Conservation (phyloP, 2,329 filamentous ascomycete species). For the Colletotrichum musae region DNA sequence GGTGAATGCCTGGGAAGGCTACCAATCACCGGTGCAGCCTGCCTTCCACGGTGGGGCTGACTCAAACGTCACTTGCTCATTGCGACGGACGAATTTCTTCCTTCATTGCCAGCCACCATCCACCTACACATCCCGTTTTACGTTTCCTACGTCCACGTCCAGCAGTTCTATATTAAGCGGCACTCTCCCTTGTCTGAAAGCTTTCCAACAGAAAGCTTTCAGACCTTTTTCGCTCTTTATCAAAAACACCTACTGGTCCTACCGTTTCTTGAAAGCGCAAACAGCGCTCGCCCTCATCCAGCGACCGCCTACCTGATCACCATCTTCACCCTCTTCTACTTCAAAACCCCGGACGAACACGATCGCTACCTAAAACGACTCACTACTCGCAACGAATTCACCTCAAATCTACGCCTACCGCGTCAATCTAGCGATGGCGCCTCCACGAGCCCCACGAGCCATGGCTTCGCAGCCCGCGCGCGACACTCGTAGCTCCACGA, state of each 20-base stretch:
- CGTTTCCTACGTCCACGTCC: not conserved
- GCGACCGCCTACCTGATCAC: not conserved
- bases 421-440: conserved; percentile 37
- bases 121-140: no score
- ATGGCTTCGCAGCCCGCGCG: conserved; percentile 46
- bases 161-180: no score
- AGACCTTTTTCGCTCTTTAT: no score
- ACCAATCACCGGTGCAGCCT: conserved; percentile 22
- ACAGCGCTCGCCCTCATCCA: not conserved
- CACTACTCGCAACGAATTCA: no score
- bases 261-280: no score
- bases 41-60: conserved; percentile 33
- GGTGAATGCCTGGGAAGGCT: conserved; percentile 15
- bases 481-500: conserved; percentile 49
- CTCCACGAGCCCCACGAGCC: conserved; percentile 41
- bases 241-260: no score
- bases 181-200: no score
- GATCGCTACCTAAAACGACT: not conserved
- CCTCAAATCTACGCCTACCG: not conserved
- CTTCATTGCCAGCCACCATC: not conserved
- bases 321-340: not conserved
- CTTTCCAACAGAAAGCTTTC: no score
- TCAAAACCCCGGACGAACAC: not conserved
- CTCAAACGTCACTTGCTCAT: conserved; percentile 43
- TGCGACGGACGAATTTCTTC: conserved; percentile 41